Base-by-base conservation (phyloP, 306 rosid genomes). In the Pueraria montana region DNA sequence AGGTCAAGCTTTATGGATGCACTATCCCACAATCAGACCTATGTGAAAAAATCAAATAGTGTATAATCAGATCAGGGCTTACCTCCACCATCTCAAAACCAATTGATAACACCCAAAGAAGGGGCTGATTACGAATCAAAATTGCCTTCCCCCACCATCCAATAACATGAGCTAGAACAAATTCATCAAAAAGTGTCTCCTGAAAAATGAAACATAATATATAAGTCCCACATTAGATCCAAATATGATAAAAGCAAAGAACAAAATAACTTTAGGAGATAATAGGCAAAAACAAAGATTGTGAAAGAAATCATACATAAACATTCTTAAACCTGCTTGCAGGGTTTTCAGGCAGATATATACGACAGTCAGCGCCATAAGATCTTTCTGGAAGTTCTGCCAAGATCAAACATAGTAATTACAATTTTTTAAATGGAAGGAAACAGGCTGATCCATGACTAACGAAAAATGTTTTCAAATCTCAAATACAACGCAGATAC, bases 141-240 rank as follows among this genome's bases (percentile, higher is more conserved):
- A 96, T 96, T 43, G 99, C 99, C 80, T 96, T 96, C 6, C 99
- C 98, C 99, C 99, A 96, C 99, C 99, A 96, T 21, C 99, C 99
- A 85, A 96, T 91, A 58, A 96, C 90, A 87, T 96, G 99, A 85
- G 99, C 99, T 2, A 88, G 77, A 80, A 94, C 99, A 89, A 96
- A 96, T 83, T 96, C 99, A 82, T 96, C 99, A 84, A 96, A 94
- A 89, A 96, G 94, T 23, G 98, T 94, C 53, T 92, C 99, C 99
- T 96, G 61, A 5, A 81, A 81, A 70, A 76, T 42, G 26, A 38
- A 65, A 21, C 67, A 45, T 9, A 42, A 62, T 23, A 76, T 53
- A 67, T 72, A 68, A 85, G 73, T 40, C 53, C 68, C 77, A 21
- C 80, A 86, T 50, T 76, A 77, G 71, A 62, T 75, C 66, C 48